Evolutionary conservation across 805 yeast species (phyloP).

Genomic region (Zygosaccharomyces bailii): DNA sequence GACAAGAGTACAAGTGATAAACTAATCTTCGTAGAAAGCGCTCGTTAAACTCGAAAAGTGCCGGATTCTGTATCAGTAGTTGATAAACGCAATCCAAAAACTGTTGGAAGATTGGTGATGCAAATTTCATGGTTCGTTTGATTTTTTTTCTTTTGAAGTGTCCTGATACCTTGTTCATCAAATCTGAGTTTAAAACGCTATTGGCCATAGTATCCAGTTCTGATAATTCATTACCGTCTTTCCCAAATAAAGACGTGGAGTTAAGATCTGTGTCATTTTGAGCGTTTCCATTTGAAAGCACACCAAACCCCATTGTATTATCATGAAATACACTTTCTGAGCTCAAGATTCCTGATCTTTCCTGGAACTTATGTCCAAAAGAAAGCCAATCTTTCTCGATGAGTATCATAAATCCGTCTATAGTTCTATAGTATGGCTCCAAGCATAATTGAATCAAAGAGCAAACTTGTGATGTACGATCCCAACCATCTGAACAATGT

Average conservation of each 20-base stretch:
- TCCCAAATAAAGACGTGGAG: conserved; percentile 20
- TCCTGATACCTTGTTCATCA: conserved; percentile 49
- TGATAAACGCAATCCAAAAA: conserved; percentile 89
- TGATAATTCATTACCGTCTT: conserved; percentile 16
- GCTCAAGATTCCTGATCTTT: conserved; percentile 73
- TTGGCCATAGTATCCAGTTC: conserved; percentile 12
- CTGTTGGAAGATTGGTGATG: conserved; percentile 94
- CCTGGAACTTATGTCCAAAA: conserved; percentile 87
- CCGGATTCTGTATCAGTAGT: conserved; percentile 64
- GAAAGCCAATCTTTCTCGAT: conserved; percentile 95
- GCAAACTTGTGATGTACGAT: conserved; percentile 85
- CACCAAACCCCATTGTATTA: conserved; percentile 25
- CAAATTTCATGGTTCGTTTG: conserved; percentile 43
- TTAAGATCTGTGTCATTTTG: conserved; percentile 16
- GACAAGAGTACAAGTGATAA: conserved; percentile 89
- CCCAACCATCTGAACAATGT: conserved; percentile 99
- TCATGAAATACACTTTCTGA: conserved; percentile 49
- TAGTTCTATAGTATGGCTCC: conserved; percentile 85
- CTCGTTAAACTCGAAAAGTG: conserved; percentile 80
- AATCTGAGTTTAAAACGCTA: conserved; percentile 38
- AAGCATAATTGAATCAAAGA: conserved; percentile 80
- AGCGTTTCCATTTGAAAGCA: conserved; percentile 11
- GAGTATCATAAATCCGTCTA: conserved; percentile 80
- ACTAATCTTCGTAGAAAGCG: conserved; percentile 77
- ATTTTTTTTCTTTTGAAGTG: conserved; percentile 45